Percentiles rank a stretch among this genome's conserved stretches.
Evolutionary conservation across 169 alveolate genomes (phyloP).

Genomic region (Pseudocohnilembus persalinus): DNA sequence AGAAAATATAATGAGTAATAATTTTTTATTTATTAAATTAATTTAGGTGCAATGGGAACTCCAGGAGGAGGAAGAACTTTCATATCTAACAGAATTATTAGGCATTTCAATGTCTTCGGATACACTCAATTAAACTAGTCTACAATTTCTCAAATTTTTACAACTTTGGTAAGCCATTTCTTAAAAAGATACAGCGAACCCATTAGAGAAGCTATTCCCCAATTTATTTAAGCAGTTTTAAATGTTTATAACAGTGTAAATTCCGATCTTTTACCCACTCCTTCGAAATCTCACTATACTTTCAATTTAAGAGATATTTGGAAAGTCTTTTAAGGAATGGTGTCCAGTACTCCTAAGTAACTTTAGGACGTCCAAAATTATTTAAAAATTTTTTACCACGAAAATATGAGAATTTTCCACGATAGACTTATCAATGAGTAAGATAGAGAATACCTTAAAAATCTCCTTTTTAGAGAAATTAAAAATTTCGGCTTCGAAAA

Average conservation of each 20-base stretch:
- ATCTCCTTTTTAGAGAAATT: slow-evolving; percentile 55
- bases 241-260: slow-evolving; percentile 82
- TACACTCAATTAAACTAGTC: slow-evolving; percentile 85
- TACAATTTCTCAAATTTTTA: slow-evolving; percentile 84
- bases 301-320: slow-evolving; percentile 95
- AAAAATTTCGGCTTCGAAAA: slow-evolving; percentile 56
- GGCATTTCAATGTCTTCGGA: slow-evolving; percentile 90
- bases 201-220: slow-evolving; percentile 59
- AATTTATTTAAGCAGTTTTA: slow-evolving; percentile 76
- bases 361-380: slow-evolving; percentile 60
- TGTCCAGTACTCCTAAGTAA: slow-evolving; percentile 83
- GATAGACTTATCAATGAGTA: slow-evolving; percentile 88
- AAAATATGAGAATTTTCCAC: slow-evolving; percentile 90
- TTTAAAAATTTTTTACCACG: slow-evolving; percentile 90
- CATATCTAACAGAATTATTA: slow-evolving; percentile 86
- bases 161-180: slow-evolving; percentile 78
- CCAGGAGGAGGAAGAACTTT: slow-evolving; percentile 95
- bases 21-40: too few species aligned
- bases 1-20: too few species aligned
- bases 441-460: slow-evolving; percentile 80
- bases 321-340: slow-evolving; percentile 92
- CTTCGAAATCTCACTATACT: slow-evolving; percentile 92
- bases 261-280: slow-evolving; percentile 91
- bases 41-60: slow-evolving; percentile 95
- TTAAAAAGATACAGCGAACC: slow-evolving; percentile 72